phyloP scores from a whole-genome alignment of 2,329 filamentous ascomycete species.

The Beauveria varroae region DNA sequence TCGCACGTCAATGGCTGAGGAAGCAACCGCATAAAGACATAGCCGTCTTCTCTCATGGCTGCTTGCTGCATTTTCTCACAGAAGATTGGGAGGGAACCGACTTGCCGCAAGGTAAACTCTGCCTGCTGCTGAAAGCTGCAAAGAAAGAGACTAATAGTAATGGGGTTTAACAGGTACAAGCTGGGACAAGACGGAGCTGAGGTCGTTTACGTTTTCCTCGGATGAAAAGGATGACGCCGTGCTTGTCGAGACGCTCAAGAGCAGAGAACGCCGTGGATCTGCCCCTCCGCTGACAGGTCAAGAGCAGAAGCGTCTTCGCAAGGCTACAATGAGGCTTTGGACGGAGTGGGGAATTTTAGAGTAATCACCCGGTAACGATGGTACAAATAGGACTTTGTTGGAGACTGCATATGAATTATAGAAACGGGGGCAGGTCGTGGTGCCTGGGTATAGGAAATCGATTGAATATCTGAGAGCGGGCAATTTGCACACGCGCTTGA shows the following conservation, averaged over 20 bases:
- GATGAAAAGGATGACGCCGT: slow-evolving; percentile 24
- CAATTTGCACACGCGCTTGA: background rate
- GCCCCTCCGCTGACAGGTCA: slow-evolving; percentile 31
- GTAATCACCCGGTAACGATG: background rate
- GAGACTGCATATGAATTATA: background rate
- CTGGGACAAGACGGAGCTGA: slow-evolving; percentile 60
- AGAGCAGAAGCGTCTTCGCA: slow-evolving; percentile 30
- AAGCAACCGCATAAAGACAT: slow-evolving; percentile 48
- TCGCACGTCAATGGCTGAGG: slow-evolving; percentile 48
- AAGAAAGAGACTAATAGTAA: no score
- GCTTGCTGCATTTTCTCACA: slow-evolving; percentile 69
- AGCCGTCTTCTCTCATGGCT: slow-evolving; percentile 67
- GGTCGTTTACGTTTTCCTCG: slow-evolving; percentile 51
- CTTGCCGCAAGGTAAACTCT: slow-evolving; percentile 25
- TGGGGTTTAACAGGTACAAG: slow-evolving; percentile 45
- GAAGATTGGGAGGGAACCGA: slow-evolving; percentile 59
- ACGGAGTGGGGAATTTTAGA: background rate
- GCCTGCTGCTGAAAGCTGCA: background rate
- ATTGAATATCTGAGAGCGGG: background rate
- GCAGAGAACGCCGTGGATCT: background rate
- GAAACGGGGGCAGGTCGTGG: background rate
- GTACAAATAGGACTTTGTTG: background rate
- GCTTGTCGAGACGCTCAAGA: background rate
- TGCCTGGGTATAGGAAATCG: background rate
- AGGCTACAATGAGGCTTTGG: background rate